Base-by-base conservation (phyloP, 2,329 filamentous ascomycete genomes). In the Ophiocordyceps sinensis region DNA sequence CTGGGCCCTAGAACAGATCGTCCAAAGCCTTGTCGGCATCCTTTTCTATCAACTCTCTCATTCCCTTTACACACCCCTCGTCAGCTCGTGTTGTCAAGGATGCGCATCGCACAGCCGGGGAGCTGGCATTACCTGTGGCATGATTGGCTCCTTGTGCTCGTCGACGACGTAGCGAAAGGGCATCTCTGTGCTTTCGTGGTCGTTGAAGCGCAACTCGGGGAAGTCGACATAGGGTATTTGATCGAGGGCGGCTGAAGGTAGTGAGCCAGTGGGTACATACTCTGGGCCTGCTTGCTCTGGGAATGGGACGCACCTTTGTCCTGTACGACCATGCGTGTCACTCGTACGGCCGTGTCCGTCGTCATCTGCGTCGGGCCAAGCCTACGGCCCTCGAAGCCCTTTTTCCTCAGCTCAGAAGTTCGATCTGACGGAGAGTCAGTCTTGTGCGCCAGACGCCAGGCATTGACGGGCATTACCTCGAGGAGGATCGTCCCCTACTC, bases 341-440 rank as follows among this genome's bases (percentile, higher is more conserved):
- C 89, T 49, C 91, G 75, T 39, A 95, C 91, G 5, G 91, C 91
- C 17, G 91, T 98, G 59, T 98, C 91, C 5, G 91, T 98, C 3
- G 91, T 96, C 89, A 98, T 95, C 63, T 98, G 91, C 52, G 88
- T 81, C 8, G 89, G 85, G 0, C 91, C 91, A 28, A 98, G 70
- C 43, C 91, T 75, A 41, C 91, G 79, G 43, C 89, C 87, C 43
- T 80, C 71, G 53, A 94, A 98, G 3, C 91, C 91, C 59, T 96
- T 94, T 62, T 85, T 87, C 40, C 91, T 79, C 52, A 98, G 67
- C 61, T 98, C 91, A n/a, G 85, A 89, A 5, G 91, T 98, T 46
- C 91, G 81, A 63, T 96, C 89, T 93, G 17, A n/a, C 10, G 2
- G 19, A 28, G 5, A 12, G 21, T 45, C 31, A 48, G 44, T 37